Evolutionary conservation across 2,329 filamentous ascomycete genomes (phyloP), one percentile per base, ranked within the genome.

Genomic region (Tympanopsis confertula): DNA sequence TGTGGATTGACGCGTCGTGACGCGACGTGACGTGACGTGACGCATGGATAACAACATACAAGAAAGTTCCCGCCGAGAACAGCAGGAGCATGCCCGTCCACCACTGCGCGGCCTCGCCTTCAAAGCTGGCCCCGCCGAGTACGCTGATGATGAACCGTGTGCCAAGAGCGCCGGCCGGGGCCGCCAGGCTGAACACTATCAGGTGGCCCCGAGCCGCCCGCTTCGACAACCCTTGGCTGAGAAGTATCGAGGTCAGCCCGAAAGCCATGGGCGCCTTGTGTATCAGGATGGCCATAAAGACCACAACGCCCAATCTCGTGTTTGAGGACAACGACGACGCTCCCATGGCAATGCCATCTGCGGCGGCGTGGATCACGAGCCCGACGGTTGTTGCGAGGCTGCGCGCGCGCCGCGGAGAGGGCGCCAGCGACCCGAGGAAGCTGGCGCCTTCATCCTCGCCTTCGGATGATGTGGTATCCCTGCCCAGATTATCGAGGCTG

Each of bases 181-280:
- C 88, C 1, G 91, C 88, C 38, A 95, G 62, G 52, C 87, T 94
- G 58, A 98, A 98, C 15, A 95, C 72, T 38, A 94, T 73, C 20
- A 98, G 66, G 58, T 96, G 91, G 0, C 80, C 81, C 40, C 89
- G 70, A 1, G 87, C 86, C 7, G 79, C 80, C 32, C 89, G 78
- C 57, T 93, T 96, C 12, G 84, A 86, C 1, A 96, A 66, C 0
- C 91, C 91, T 53, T 95, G 87, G 56, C 89, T 93, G 35, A 98
- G 66, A 35, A 98, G 63, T 2, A 95, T 76, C 1, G 87, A 88
- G 0, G 89, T 96, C 35, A 98, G 64, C 0, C 91, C 91, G 62
- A 98, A 98, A 0, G 91, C 88, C 2, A 91, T 91, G 0, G 88
- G 89, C 1, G 87, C 89, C 62, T 96, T 98, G 60, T 98, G 91